Conservation (phyloP, 306 rosid species). For the Acacia crassicarpa region DNA sequence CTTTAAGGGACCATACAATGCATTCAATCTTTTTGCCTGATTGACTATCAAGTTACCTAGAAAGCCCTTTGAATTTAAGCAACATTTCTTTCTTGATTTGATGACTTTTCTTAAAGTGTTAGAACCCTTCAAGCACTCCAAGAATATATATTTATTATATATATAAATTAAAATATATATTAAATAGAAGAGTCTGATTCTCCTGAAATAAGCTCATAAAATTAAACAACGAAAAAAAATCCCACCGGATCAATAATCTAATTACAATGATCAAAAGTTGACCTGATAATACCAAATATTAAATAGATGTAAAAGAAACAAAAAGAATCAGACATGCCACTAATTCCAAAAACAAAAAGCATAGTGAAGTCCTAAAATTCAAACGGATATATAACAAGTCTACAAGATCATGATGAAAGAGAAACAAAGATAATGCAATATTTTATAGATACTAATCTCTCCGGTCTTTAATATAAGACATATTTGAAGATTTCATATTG, state of each 20-base stretch:
- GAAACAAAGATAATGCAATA: not conserved
- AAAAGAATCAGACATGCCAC: too few species aligned
- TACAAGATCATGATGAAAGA: not conserved
- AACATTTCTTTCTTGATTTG: not conserved
- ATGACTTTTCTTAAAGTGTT: not conserved
- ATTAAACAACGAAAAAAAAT: too few species aligned
- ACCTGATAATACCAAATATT: too few species aligned
- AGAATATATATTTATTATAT: too few species aligned
- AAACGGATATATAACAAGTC: not conserved
- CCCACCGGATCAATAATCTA: too few species aligned
- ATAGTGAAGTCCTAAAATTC: not conserved
- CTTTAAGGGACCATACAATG: constrained; percentile 28
- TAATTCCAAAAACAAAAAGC: too few species aligned
- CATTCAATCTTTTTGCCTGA: constrained; percentile 11
- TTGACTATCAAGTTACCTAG: not conserved
- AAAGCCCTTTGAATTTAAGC: not conserved
- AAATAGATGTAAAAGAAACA: too few species aligned
- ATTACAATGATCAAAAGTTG: too few species aligned
- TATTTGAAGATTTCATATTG: too few species aligned
- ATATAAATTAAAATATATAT: too few species aligned
- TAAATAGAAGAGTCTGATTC: too few species aligned
- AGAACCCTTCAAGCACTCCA: not conserved
- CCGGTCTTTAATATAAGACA: rapidly evolving
- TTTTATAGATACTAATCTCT: not conserved
- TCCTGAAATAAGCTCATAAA: too few species aligned